A percentile compares a stretch with the other conserved stretches of the same genome.
phyloP scores from a whole-genome alignment of 2,329 filamentous ascomycete species.

The Sporothrix phasma region DNA sequence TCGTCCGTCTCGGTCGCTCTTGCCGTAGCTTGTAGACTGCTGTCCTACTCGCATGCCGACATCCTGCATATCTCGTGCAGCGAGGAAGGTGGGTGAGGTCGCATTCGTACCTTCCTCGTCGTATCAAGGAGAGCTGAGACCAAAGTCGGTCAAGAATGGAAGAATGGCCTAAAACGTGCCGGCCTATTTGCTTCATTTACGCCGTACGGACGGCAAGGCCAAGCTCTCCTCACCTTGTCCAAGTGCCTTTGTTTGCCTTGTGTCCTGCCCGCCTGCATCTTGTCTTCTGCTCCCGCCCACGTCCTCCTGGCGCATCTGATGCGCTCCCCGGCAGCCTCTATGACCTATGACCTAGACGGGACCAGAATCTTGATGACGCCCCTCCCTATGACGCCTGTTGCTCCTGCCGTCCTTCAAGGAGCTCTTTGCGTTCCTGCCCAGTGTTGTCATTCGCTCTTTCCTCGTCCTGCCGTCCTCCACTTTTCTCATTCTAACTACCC shows the following conservation, averaged over 20 bases:
- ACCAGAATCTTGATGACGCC: not conserved
- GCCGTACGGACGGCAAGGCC: too few relatives aligned
- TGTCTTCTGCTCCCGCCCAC: too few relatives aligned
- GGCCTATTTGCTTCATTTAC: too few relatives aligned
- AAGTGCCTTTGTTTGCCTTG: too few relatives aligned
- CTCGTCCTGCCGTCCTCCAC: not conserved
- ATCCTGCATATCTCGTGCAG: not conserved
- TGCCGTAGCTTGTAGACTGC: not conserved
- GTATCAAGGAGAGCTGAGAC: too few relatives aligned
- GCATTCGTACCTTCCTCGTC: not conserved
- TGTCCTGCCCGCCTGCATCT: too few relatives aligned
- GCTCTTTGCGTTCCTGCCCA: not conserved
- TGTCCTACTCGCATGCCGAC: not conserved
- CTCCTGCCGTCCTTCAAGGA: not conserved
- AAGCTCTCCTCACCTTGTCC: too few relatives aligned
- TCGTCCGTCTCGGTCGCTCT: not conserved
- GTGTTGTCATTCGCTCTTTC: not conserved
- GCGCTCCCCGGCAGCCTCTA: not conserved
- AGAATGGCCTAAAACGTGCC: too few relatives aligned
- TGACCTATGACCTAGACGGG: not conserved
- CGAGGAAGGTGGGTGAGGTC: too few relatives aligned
- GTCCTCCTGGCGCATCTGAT: not conserved
- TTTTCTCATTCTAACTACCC: not conserved
- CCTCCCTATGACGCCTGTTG: not conserved
- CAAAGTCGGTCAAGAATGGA: too few relatives aligned